Conservation (phyloP, 192 early-diverging fungal genomes). For the Bifiguratus adelaidae region DNA sequence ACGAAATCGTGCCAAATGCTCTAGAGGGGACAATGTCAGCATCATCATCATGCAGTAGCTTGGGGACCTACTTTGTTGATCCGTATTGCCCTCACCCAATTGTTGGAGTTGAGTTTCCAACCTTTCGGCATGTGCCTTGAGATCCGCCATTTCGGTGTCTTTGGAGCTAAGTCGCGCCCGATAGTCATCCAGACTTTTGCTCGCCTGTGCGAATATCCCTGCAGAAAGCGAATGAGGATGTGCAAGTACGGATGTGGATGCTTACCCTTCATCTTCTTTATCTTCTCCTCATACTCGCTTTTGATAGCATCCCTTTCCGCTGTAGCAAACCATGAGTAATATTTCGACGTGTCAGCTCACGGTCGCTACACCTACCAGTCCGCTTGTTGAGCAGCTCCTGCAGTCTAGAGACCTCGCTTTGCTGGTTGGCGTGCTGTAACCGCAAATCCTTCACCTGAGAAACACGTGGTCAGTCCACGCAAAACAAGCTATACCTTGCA, state of each 20-base stretch:
- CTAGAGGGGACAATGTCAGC: neutral
- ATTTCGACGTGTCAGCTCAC: neutral
- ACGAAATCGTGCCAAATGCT: neutral
- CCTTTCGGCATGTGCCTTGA: constrained; percentile 12
- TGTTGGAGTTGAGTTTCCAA: too few species aligned
- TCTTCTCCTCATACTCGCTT: constrained; percentile 43
- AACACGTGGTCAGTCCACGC: neutral
- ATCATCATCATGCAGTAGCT: too few species aligned
- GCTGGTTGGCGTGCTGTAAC: constrained; percentile 4
- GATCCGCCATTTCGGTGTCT: constrained; percentile 26
- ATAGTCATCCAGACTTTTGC: constrained; percentile 40
- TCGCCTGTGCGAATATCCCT: constrained; percentile 44
- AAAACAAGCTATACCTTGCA: too few species aligned
- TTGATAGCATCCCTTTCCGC: constrained; percentile 16
- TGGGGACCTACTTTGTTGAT: too few species aligned
- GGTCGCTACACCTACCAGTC: neutral
- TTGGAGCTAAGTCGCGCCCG: constrained; percentile 31
- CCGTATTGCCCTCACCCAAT: too few species aligned
- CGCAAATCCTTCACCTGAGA: constrained; percentile 7
- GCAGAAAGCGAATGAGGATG: neutral
- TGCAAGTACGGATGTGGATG: neutral
- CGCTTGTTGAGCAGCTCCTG: constrained; percentile 6
- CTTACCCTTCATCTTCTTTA: constrained; percentile 45
- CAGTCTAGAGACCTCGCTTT: constrained; percentile 3
- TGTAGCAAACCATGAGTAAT: neutral